Evolutionary conservation across 2,329 filamentous ascomycete genomes (phyloP), one percentile per base, ranked within the genome.

Genomic region (Stachybotrys echinatus): DNA sequence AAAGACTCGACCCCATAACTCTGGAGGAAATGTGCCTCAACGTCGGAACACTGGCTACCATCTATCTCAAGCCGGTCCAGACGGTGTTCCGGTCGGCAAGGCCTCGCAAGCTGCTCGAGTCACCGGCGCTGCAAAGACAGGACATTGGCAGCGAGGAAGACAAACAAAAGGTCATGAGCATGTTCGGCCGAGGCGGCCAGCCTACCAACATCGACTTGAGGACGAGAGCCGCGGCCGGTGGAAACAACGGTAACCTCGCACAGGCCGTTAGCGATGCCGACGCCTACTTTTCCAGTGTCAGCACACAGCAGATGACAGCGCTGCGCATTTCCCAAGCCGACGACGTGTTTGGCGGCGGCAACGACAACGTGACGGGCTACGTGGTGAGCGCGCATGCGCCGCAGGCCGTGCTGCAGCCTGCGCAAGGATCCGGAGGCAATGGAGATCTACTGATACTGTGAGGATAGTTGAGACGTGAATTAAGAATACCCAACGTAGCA

Each of bases 21-120:
- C 78, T 99, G 7, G 94, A 99, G 70, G 94, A 99, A 67, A 92
- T 99, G 82, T 97, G 94, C 63, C 80, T 99, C 52, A 95, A 92
- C 59, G 92, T 99, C 43, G 94, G 94, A 56, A 97, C 94, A 1
- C 79, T 99, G 4, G 94, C 94, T 4, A 99, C 94, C 1, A 92
- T 99, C 47, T 99, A 99, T 68, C 82, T 99, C 46, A 99, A 99
- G 68, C 94, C 94, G 4, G 92, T 99, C 6, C 91, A 97, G 66
- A 92, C 94, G 48, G 94, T 99, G 10, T 99, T 99, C 77, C 87
- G 94, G 50, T 87, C 86, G 18, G 92, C 94, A 12, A 82, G 94
- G 14, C 87, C 89, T 1, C 81, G 90, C 20, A 85, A 84, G 50
- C 77, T 99, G 3, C 78, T 84, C 49, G 89, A 95, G 48, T 92